Evolutionary conservation across 192 early-diverging fungal genomes (phyloP), one percentile per base, ranked within the genome.

Genomic region (Coemansia sp.): DNA sequence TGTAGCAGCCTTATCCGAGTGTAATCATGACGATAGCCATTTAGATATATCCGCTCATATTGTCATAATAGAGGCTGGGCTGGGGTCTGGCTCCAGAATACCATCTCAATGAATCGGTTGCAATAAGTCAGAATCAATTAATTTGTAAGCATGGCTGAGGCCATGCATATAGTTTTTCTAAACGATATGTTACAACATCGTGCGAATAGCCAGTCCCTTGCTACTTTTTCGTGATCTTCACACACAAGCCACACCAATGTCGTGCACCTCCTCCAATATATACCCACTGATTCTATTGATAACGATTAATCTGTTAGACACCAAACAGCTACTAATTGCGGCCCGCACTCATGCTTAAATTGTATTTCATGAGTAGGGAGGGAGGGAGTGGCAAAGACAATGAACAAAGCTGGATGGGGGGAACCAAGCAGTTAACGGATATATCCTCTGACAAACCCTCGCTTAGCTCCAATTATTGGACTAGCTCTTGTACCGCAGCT

Each of bases 131-230:
- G 27, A 31, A 54, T 11, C 51, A 54, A 54, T 54, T 54, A 54
- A 54, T 54, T 54, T 54, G 29, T 54, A 54, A 31, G 51, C 51
- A 31, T 31, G 51, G 51, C 51, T 54, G 51, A 54, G n/a, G 10
- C 51, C 51, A 27, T 29, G 27, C 51, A 27, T 54, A 14, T 3
- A 10, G 8, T 13, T 16, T 4, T 46, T 54, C 29, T 54, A 31
- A 54, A 14, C 3, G 11, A 54, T 31, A 31, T 50, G 46, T 19
- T 6, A n/a, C 21, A 21, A 9, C 19, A 9, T 50, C 7, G 21
- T 50, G 21, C 19, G 46, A 50, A 21, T 42, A 42, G 16, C 4
- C 16, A 50, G 46, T 24, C 3, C 21, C 46, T 50, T 50, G 40
- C 0, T 27, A 42, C 37, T 39, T 39, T 19, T 46, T 46, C 16